Conservation (phyloP, 306 rosid species). For the Sechiopsis laciniata region DNA sequence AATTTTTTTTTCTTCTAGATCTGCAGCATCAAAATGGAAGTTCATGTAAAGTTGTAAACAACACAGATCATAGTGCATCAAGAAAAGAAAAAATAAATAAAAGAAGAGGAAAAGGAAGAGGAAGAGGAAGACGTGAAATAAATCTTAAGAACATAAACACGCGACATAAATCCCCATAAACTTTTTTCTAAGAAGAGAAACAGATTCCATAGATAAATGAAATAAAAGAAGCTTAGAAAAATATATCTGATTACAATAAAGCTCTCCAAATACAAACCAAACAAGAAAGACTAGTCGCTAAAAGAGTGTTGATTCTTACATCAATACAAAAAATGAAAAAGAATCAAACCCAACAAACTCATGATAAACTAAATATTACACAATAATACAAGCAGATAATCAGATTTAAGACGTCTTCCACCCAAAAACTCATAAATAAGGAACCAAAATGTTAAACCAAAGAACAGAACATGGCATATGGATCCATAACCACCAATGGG, state of each 20-base stretch:
- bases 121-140: not conserved
- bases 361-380: not conserved
- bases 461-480: not conserved
- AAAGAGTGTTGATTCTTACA: no score
- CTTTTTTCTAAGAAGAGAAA: no score
- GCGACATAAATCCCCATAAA: not conserved
- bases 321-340: no score
- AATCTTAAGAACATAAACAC: not conserved
- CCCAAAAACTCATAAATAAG: not conserved
- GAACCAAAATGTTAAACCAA: conserved; percentile 6
- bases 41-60: conserved; percentile 25
- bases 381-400: not conserved
- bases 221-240: no score
- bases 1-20: conserved; percentile 89
- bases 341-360: not conserved
- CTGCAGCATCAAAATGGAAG: conserved; percentile 40
- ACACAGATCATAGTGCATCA: not conserved
- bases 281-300: no score
- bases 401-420: not conserved
- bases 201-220: no score
- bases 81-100: conserved; percentile 11
- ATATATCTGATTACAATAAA: no score
- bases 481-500: conserved; percentile 1
- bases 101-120: not conserved
- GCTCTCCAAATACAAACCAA: no score